Base-by-base conservation (phyloP, 495 filamentous ascomycete species). In the Xylaria palmicola region DNA sequence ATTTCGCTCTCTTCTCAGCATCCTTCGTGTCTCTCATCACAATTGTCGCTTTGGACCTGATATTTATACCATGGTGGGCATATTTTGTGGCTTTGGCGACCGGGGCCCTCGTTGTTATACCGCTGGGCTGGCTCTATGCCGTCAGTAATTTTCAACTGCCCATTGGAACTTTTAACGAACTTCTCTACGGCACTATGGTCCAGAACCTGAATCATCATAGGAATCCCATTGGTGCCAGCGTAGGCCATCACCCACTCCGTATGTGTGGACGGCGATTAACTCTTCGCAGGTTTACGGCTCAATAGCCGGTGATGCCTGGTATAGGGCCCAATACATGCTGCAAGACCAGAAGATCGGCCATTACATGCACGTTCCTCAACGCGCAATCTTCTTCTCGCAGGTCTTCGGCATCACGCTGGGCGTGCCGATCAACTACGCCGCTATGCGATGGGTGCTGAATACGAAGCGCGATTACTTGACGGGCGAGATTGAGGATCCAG, bases 351-450 rank as follows among this genome's bases (percentile, higher is more conserved):
- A 77, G 51, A 68, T 74, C 32, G 85, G 81, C 5, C 83, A 86
- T 65, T 88, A 87, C 59, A 79, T 86, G 62, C 84, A 87, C 43
- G 74, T 78, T 29, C 80, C 84, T 4, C 84, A 83, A 1, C 78
- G 83, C 9, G 81, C 79, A 1, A 70, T 85, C 40, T 87, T 87
- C 69, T 73, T 81, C 24, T 83, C 81, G 0, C 84, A 86, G 62
- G 77, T 83, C 4, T 69, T 86, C 13, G 83, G 83, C 30, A 83
- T 82, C 8, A 75, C 81, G 3, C 57, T 74, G 45, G 78, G 78
- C 8, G 69, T 79, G 3, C 77, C 77, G 6, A 74, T 81, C 63
- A 79, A 79, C 60, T 79, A 79, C 45, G 78, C 69, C 7, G 72
- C 75, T 37, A 76, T 79, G 51, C 70, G 72, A 13, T 81, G 78